Base-by-base conservation (phyloP, 768 basidiomycete species). In the Naganishia friedmannii region DNA sequence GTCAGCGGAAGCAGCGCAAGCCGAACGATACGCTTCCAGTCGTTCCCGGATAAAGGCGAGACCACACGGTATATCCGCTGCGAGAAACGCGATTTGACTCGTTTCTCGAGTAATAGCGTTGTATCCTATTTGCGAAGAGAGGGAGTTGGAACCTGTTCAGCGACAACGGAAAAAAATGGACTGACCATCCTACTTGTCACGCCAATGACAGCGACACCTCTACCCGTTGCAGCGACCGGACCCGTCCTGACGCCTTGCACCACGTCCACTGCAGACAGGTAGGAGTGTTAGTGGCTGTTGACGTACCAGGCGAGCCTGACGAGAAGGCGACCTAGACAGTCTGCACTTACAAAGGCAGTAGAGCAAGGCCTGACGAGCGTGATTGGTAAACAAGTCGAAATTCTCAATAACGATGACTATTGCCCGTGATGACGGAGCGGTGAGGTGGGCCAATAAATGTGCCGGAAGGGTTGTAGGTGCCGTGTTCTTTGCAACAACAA, bases 71-170 rank as follows among this genome's bases (percentile, higher is more conserved):
- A 84, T 75, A 92, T 90, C 67, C 96, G 85, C 37, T 93, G 92
- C 1, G 94, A 97, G 82, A 98, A 99, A 3, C 96, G 87, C 73
- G 93, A 96, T 82, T 98, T 96, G 60, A 99, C 96, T 53, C 96
- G 86, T 80, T 99, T 99, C 80, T 99, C 96, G 21, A 99, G 84
- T 2, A 90, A 82, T 72, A 91, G 90, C 70, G 97, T 86, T 21
- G 92, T 90, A 75, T 98, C 93, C 82, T 83, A 13, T 70, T 13
- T 0, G 5, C 28, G 31, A 32, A 21, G 39, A 55, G 17, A 8
- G 13, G 3, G 0, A 48, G 55, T 51, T 34, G 31, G 6, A 12
- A 28, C 39, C 57, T 32, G 65, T 67, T 63, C 68, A 29, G 42
- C 6, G 26, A 48, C n/a, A 45, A 55, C 37, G 29, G 8, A 28